A percentile compares a stretch with the other conserved stretches of the same genome.
phyloP scores from a whole-genome alignment of 1,284 basidiomycete genomes.

The Apiotrichum brassicae region DNA sequence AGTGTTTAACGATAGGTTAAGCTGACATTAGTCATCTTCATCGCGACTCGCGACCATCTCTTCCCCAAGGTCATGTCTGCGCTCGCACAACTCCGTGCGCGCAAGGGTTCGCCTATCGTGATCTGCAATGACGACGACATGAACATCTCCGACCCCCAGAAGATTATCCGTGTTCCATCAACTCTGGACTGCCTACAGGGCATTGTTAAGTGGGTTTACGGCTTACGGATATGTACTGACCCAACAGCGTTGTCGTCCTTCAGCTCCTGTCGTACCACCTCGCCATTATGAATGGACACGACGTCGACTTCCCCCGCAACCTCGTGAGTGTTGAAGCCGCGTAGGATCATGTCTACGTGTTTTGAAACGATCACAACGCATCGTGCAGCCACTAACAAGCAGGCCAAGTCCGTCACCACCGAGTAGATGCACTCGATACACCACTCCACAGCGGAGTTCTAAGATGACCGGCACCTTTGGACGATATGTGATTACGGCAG shows the following conservation, averaged over 20 bases:
- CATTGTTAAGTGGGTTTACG: conserved; percentile 60
- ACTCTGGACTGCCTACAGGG: conserved; percentile 96
- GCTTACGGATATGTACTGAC: neutral
- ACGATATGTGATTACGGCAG: neutral
- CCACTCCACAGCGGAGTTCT: neutral
- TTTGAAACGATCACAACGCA: too few relatives aligned
- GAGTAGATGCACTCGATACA: conserved; percentile 22
- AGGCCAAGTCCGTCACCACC: conserved; percentile 49
- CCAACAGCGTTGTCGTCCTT: conserved; percentile 70
- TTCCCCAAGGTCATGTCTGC: conserved; percentile 93
- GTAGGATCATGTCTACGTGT: too few relatives aligned
- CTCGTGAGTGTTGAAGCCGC: too few relatives aligned
- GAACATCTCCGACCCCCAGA: conserved; percentile 53
- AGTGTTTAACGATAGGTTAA: too few relatives aligned
- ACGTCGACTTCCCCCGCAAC: conserved; percentile 86
- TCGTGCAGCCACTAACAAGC: too few relatives aligned
- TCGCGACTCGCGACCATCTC: conserved; percentile 98
- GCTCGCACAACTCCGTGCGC: conserved; percentile 90
- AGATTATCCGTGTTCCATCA: conserved; percentile 80
- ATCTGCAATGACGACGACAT: conserved; percentile 93
- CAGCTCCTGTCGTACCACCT: conserved; percentile 79
- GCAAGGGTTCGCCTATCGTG: conserved; percentile 92
- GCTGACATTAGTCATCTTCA: conserved; percentile 63
- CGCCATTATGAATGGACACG: neutral
- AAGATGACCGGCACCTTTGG: neutral